A percentile compares a stretch with the other conserved stretches of the same genome.
These are phyloP conservation scores for Lachnellula occidentalis DNA, from an alignment of 2,329 filamentous ascomycete genomes.

Conservation along the genomic window DNA sequence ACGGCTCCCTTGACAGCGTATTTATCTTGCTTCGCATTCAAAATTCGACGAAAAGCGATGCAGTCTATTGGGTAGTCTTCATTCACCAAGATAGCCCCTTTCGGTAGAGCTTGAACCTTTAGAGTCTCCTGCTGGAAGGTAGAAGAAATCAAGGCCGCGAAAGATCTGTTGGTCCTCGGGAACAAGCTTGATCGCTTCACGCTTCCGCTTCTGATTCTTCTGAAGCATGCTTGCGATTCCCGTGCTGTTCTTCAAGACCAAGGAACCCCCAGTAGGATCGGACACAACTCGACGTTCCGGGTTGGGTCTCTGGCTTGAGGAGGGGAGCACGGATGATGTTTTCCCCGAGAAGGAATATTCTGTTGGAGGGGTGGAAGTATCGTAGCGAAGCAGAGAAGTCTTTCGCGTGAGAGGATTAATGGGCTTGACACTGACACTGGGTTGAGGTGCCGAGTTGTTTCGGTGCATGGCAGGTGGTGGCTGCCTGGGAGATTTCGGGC, in stretches of 20 bases:
- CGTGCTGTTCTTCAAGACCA: conserved; percentile 23
- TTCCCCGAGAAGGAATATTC: conserved; percentile 10
- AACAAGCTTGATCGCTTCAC: conserved; percentile 37
- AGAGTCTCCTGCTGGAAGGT: conserved; percentile 59
- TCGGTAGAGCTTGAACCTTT: conserved; percentile 23
- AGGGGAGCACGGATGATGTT: background rate
- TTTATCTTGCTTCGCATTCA: conserved; percentile 52
- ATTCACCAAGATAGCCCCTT: conserved; percentile 54
- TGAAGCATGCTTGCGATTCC: conserved; percentile 25
- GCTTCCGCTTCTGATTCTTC: conserved; percentile 40
- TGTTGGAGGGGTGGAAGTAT: conserved; percentile 14
- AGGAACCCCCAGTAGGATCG: conserved; percentile 20
- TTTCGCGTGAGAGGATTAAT: conserved; percentile 12
- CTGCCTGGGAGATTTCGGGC: conserved; percentile 11
- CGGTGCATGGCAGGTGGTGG: conserved; percentile 16
- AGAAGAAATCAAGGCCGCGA: conserved; percentile 59
- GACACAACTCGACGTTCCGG: conserved; percentile 18
- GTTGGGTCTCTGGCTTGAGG: conserved; percentile 6
- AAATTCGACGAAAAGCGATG: conserved; percentile 49
- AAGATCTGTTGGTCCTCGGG: conserved; percentile 55
- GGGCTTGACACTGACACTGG: conserved; percentile 8
- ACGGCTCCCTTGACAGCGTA: conserved; percentile 45
- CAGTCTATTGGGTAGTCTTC: conserved; percentile 67
- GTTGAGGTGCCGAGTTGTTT: conserved; percentile 20
- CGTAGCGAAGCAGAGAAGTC: conserved; percentile 18